Evolutionary conservation across 2,329 filamentous ascomycete genomes (phyloP).

Genomic region (Penicillium decumbens): DNA sequence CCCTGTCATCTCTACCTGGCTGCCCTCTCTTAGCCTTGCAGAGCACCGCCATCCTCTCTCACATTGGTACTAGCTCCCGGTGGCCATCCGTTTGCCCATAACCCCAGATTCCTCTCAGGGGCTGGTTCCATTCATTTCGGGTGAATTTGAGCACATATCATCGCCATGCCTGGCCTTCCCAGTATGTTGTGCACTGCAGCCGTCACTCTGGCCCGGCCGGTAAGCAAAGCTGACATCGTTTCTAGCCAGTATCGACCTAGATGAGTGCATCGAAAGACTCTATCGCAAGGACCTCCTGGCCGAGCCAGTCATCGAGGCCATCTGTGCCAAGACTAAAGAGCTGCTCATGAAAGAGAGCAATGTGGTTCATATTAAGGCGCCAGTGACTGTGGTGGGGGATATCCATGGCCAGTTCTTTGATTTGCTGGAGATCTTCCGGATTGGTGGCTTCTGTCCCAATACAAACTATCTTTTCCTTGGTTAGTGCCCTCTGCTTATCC

Average conservation of each 20-base stretch:
- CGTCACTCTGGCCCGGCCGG: not conserved
- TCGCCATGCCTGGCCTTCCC: conserved; percentile 44
- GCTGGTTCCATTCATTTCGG: not conserved
- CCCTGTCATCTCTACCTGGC: conserved; percentile 4
- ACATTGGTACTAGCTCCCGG: not conserved
- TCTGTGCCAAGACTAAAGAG: conserved; percentile 99
- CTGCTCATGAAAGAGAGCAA: conserved; percentile 99
- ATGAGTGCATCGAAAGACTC: conserved; percentile 94
- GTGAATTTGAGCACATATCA: not conserved
- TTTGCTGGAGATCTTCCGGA: conserved; percentile 98
- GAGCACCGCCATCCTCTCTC: conserved; percentile 1
- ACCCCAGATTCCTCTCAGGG: not conserved
- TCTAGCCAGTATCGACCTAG: conserved; percentile 88
- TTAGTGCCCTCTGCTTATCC: conserved; percentile 39
- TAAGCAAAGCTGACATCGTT: conserved; percentile 10
- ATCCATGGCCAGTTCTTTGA: conserved; percentile 99
- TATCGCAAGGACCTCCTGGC: conserved; percentile 96
- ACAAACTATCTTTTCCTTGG: conserved; percentile 98
- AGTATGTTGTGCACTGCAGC: conserved; percentile 29
- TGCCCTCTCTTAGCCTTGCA: conserved; percentile 5
- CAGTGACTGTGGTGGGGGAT: conserved; percentile 94
- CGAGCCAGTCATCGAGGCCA: conserved; percentile 96
- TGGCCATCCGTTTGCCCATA: not conserved
- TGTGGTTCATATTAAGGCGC: conserved; percentile 92
- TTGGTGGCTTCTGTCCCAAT: conserved; percentile 93